Conservation (phyloP, 2,329 filamentous ascomycete species). For the Talaromyces sp. region DNA sequence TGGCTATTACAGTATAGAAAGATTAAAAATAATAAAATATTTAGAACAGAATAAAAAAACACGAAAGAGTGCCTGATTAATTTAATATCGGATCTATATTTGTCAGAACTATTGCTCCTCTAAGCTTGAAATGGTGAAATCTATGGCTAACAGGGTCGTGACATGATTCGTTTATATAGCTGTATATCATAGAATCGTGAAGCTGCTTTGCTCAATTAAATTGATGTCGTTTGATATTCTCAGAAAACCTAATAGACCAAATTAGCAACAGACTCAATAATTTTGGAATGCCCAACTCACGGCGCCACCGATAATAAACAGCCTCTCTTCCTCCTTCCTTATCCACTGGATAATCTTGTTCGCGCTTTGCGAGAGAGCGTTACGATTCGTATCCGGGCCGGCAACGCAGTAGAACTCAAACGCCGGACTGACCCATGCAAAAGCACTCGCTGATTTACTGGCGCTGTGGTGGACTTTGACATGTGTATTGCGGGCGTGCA, state of each 20-base stretch:
- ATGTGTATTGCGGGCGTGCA: conserved; percentile 79
- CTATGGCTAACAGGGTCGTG: background rate
- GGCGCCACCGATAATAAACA: conserved; percentile 97
- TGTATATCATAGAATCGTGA: background rate
- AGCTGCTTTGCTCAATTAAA: background rate
- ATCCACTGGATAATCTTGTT: conserved; percentile 91
- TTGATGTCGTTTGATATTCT: no score
- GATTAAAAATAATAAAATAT: background rate
- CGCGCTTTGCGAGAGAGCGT: conserved; percentile 73
- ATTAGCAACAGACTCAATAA: background rate
- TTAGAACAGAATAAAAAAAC: background rate
- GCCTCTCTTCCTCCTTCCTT: conserved; percentile 79
- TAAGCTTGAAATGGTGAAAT: background rate
- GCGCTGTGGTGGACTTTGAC: conserved; percentile 81
- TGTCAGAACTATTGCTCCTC: background rate
- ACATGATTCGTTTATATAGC: background rate
- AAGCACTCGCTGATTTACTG: conserved; percentile 66
- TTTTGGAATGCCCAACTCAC: conserved; percentile 42
- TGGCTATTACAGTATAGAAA: conserved; percentile 45
- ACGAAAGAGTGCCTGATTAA: background rate
- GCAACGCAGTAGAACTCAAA: conserved; percentile 98
- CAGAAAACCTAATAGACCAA: background rate
- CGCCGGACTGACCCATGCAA: conserved; percentile 85
- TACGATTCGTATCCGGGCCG: conserved; percentile 59
- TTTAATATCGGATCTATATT: background rate